These are phyloP conservation scores for Cladosporium sp. DNA, from an alignment of 2,329 filamentous ascomycete genomes.

Conservation along the genomic window DNA sequence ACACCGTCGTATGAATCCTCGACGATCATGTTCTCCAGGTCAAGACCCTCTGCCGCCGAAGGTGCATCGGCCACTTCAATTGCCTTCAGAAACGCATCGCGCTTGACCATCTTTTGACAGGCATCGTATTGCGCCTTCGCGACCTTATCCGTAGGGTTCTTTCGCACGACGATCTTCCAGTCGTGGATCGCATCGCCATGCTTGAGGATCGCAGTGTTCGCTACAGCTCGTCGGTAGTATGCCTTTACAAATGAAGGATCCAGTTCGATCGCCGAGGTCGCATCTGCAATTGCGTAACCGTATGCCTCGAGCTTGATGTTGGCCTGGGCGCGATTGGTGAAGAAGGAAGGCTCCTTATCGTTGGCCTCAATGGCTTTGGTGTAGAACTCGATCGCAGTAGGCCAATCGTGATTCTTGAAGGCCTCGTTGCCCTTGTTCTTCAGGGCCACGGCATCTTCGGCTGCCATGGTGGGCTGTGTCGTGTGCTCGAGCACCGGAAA, in stretches of 20 bases:
- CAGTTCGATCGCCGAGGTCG: conserved; percentile 83
- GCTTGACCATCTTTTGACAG: conserved; percentile 90
- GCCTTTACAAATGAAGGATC: conserved; percentile 89
- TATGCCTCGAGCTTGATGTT: conserved; percentile 93
- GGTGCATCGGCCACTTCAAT: conserved; percentile 91
- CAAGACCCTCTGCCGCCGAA: conserved; percentile 83
- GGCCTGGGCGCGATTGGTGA: conserved; percentile 91
- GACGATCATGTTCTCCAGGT: conserved; percentile 77
- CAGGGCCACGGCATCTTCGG: conserved; percentile 63
- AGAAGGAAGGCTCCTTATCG: conserved; percentile 80
- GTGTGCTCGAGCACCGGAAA: not conserved
- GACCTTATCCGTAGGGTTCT: conserved; percentile 82
- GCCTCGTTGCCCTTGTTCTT: conserved; percentile 95
- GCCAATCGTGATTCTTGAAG: conserved; percentile 83
- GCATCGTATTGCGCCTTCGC: conserved; percentile 86
- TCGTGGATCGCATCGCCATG: conserved; percentile 85
- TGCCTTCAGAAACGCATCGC: conserved; percentile 85
- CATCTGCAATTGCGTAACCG: conserved; percentile 86
- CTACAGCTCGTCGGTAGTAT: conserved; percentile 88
- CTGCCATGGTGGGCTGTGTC: conserved; percentile 21
- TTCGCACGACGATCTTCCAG: conserved; percentile 83
- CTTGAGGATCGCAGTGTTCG: conserved; percentile 83
- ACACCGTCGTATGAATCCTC: conserved; percentile 83
- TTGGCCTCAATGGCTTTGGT: conserved; percentile 80
- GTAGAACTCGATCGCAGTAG: conserved; percentile 73